These are phyloP conservation scores for Lyophyllum decastes DNA, from an alignment of 768 basidiomycete species.

Conservation along the genomic window DNA sequence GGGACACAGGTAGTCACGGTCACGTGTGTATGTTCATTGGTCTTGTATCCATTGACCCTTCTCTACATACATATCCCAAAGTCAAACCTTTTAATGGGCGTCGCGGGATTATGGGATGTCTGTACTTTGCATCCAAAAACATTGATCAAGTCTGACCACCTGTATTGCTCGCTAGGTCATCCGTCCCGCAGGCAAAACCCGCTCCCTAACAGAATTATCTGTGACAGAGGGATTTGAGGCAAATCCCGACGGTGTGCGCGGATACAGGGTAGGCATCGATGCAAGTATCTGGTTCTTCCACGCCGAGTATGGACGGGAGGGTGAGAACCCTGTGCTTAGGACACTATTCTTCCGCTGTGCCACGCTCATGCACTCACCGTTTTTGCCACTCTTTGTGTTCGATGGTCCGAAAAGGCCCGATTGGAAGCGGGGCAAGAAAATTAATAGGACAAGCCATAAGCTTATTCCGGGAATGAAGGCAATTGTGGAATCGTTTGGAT, in stretches of 20 bases:
- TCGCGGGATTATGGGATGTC: conserved; percentile 47
- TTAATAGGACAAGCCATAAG: conserved; percentile 62
- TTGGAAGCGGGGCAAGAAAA: conserved; percentile 76
- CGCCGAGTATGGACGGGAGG: conserved; percentile 70
- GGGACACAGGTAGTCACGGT: background rate
- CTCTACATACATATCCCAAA: background rate
- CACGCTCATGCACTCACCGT: conserved; percentile 72
- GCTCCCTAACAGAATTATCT: conserved; percentile 78
- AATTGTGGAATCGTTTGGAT: conserved; percentile 79
- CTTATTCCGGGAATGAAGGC: conserved; percentile 76
- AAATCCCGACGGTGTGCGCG: conserved; percentile 64
- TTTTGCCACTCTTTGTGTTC: conserved; percentile 90
- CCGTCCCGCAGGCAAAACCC: conserved; percentile 66
- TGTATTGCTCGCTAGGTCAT: conserved; percentile 46
- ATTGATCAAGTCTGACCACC: conserved; percentile 12
- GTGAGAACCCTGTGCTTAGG: conserved; percentile 85
- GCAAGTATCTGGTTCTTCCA: conserved; percentile 88
- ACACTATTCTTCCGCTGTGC: conserved; percentile 86
- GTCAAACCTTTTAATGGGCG: conserved; percentile 28
- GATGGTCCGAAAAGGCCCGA: conserved; percentile 86
- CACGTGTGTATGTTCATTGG: background rate
- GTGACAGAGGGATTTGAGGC: conserved; percentile 74
- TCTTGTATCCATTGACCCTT: background rate
- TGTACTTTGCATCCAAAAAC: conserved; percentile 9
- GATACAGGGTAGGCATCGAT: conserved; percentile 85